phyloP scores from a whole-genome alignment of 1,284 basidiomycete species.

The Stereum hirsutum region DNA sequence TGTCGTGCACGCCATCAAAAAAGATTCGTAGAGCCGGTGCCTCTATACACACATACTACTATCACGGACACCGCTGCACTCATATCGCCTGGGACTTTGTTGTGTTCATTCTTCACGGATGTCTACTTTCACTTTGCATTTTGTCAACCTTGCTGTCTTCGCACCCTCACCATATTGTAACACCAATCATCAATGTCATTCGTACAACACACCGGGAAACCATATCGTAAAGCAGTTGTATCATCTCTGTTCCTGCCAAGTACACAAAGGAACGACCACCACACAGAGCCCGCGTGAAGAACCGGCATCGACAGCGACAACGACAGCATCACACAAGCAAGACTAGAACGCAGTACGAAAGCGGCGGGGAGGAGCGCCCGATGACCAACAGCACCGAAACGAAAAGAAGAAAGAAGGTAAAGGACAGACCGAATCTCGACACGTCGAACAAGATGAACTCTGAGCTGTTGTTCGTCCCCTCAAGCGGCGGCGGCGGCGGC shows the following conservation, averaged over 20 bases:
- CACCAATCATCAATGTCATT: conserved; percentile 13
- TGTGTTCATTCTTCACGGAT: conserved; percentile 1
- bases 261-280: conserved; percentile 55
- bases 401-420: conserved; percentile 9
- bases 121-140: conserved; percentile 2
- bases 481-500: conserved; percentile 6
- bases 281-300: conserved; percentile 31
- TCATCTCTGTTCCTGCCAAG: conserved; percentile 48
- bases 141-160: neutral
- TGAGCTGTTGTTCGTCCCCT: conserved; percentile 15
- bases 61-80: neutral
- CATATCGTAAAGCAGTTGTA: conserved; percentile 15
- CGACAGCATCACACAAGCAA: neutral
- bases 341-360: neutral
- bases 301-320: conserved; percentile 15
- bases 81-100: neutral
- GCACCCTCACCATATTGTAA: conserved; percentile 4
- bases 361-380: conserved; percentile 12
- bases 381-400: conserved; percentile 16
- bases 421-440: conserved; percentile 5
- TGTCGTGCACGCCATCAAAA: conserved; percentile 48
- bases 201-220: conserved; percentile 8
- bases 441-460: conserved; percentile 11
- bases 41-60: neutral
- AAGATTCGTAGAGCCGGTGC: neutral